Evolutionary conservation across 768 basidiomycete genomes (phyloP).

Genomic region (Leccinum subgranulosum): DNA sequence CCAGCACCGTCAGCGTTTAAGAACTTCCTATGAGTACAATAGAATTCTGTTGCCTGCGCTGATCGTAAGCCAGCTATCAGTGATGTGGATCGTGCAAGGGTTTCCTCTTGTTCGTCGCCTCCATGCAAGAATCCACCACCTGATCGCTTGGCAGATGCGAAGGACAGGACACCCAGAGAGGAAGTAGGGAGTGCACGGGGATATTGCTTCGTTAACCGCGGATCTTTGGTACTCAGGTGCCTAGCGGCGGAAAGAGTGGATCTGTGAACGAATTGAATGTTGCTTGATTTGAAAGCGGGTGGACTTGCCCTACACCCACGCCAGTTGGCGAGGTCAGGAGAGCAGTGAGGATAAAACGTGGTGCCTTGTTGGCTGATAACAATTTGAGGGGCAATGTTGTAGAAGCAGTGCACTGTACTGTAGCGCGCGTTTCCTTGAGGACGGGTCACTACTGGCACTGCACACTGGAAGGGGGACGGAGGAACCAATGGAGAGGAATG

Average conservation of each 20-base stretch:
- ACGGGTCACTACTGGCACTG: slow-evolving; percentile 4
- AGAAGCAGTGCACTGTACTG: slow-evolving; percentile 12
- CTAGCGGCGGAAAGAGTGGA: slow-evolving; percentile 35
- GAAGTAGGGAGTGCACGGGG: slow-evolving; percentile 23
- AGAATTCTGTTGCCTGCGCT: slow-evolving; percentile 36
- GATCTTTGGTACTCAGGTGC: slow-evolving; percentile 16
- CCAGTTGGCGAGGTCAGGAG: slow-evolving; percentile 35
- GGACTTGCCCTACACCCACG: slow-evolving; percentile 14
- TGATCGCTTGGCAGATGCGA: slow-evolving; percentile 42
- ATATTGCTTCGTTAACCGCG: slow-evolving; percentile 7
- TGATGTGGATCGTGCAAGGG: slow-evolving; percentile 38
- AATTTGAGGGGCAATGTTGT: slow-evolving; percentile 37
- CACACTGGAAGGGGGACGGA: slow-evolving; percentile 18
- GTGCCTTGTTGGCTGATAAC: slow-evolving; percentile 36
- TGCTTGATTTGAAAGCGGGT: slow-evolving; percentile 10
- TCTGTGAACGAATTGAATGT: slow-evolving; percentile 27
- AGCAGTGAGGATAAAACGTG: slow-evolving; percentile 40
- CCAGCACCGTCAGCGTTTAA: slow-evolving; percentile 37
- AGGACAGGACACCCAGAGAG: slow-evolving; percentile 40
- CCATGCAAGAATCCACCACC: slow-evolving; percentile 45
- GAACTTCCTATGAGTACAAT: slow-evolving; percentile 37
- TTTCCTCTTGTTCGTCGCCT: slow-evolving; percentile 46
- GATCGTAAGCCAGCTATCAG: slow-evolving; percentile 38
- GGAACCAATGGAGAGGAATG: slow-evolving; percentile 2
- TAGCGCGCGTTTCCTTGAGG: slow-evolving; percentile 1